A percentile compares a stretch with the other conserved stretches of the same genome.
Conservation (phyloP, 1,139 yeast species). For the Pichia sp. region DNA sequence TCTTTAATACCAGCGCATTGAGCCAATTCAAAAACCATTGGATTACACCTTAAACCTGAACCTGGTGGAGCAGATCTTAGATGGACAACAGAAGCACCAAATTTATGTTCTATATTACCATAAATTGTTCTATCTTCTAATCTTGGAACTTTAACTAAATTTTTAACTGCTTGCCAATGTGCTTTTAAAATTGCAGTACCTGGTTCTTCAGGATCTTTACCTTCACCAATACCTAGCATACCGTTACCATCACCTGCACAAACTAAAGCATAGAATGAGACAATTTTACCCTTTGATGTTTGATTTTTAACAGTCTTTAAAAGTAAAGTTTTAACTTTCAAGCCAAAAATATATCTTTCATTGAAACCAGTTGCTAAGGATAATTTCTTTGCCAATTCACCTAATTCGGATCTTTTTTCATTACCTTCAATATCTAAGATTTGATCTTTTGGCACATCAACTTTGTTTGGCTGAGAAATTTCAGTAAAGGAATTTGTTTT, state of each 20-base stretch:
- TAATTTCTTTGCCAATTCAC: constrained; percentile 49
- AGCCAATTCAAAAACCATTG: constrained; percentile 85
- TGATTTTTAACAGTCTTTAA: constrained; percentile 84
- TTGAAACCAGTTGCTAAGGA: constrained; percentile 71
- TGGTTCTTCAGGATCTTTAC: constrained; percentile 77
- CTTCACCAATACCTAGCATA: constrained; percentile 93
- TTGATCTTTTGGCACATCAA: constrained; percentile 22
- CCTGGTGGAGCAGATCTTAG: constrained; percentile 90
- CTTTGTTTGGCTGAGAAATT: constrained; percentile 23
- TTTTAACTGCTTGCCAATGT: constrained; percentile 90
- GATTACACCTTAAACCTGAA: constrained; percentile 89
- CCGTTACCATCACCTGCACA: constrained; percentile 93
- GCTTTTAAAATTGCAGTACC: constrained; percentile 78
- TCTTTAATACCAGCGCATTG: constrained; percentile 94
- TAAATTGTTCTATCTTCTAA: constrained; percentile 87
- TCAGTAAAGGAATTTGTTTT: constrained; percentile 19
- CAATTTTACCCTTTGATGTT: constrained; percentile 90
- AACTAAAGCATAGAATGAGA: constrained; percentile 76
- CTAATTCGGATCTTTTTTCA: constrained; percentile 21
- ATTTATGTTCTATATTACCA: constrained; percentile 78
- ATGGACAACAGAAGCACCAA: constrained; percentile 78
- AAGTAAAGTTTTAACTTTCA: constrained; percentile 61
- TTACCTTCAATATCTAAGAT: constrained; percentile 18
- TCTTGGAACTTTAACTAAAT: constrained; percentile 74
- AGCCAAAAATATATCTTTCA: constrained; percentile 54